Evolutionary conservation across 2,329 filamentous ascomycete genomes (phyloP), one percentile per base, ranked within the genome.

Genomic region (Fusarium bactridioides): DNA sequence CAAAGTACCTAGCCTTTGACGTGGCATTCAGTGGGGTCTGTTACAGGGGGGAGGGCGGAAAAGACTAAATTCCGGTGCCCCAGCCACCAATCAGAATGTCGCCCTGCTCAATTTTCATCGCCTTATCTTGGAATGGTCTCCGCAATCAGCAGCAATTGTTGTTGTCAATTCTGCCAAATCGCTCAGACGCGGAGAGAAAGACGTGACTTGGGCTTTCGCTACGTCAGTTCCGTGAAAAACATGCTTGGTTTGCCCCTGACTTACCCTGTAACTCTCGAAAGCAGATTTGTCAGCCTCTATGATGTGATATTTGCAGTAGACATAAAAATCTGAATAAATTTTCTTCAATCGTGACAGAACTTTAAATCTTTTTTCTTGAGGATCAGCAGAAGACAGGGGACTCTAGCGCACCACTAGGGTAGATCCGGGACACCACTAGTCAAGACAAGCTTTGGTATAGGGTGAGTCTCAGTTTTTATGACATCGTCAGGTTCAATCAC

Each of bases 1-100:
- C 72, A 70, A 69, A 62, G 61, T 47, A 70, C 31, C 15, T 35
- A 35, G 51, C 72, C 61, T 69, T 67, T 67, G 69, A 74, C 72
- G 72, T 74, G 72, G 72, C 72, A 50, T 53, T n/a, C 51, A 53
- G 72, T 74, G 72, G 72, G 58, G 72, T 16, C 27, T 0, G 10
- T 4, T 54, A 47, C 69, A 70, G 54, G 72, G 71, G 71, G 48
- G 64, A 45, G n/a, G 29, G 53, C 61, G 72, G 72, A 67, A 74
- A 70, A 74, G 72, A 61, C 69, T 73, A 43, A 33, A 41, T 33
- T 73, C 72, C 72, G 72, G 27, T 21, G 53, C n/a, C 16, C 27
- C 13, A 64, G 21, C 40, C 27, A n/a, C 66, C 66, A 69, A 69
- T 69, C 21, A 50, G 7, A 48, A 29, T 13, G 11, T 10, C 21